phyloP scores from a whole-genome alignment of 108 stramenopile genomes.

The Pseudonitzschia delicatissima region DNA sequence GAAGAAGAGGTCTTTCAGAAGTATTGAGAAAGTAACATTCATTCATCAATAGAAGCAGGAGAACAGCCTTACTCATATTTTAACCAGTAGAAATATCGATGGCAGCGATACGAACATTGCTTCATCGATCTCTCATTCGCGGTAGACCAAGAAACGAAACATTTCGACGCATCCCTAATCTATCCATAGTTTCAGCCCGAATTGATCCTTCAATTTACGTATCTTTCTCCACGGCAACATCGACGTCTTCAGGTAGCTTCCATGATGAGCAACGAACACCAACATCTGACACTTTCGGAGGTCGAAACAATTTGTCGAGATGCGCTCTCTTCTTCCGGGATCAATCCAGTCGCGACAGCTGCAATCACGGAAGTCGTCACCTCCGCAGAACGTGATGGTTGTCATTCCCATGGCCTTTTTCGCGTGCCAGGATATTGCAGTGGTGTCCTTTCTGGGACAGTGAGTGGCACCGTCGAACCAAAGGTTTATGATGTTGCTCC shows the following conservation, averaged over 20 bases:
- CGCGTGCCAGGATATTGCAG: constrained; percentile 5
- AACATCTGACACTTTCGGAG: not conserved
- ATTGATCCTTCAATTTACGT: not conserved
- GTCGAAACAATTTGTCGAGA: not conserved
- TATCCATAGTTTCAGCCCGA: not conserved
- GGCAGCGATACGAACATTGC: not conserved
- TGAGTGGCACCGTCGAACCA: not conserved
- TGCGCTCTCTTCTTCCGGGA: constrained; percentile 1
- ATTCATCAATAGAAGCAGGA: too few species aligned
- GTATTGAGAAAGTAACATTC: too few species aligned
- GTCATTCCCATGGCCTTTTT: constrained; percentile 1
- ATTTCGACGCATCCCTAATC: too few species aligned
- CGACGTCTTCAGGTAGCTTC: too few species aligned
- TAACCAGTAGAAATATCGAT: too few species aligned
- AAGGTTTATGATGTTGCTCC: constrained; percentile 10
- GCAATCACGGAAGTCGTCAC: constrained; percentile 6
- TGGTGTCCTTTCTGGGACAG: not conserved
- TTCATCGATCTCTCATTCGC: not conserved
- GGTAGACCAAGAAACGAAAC: too few species aligned
- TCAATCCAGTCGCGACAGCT: constrained; percentile 4
- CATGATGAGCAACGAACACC: not conserved
- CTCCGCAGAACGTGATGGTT: constrained; percentile 2
- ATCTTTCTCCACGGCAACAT: not conserved
- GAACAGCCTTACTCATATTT: too few species aligned
- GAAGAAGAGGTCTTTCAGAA: too few species aligned